These are phyloP conservation scores for Nematodospora anomalae DNA, from an alignment of 1,139 yeast genomes.

Conservation along the genomic window DNA sequence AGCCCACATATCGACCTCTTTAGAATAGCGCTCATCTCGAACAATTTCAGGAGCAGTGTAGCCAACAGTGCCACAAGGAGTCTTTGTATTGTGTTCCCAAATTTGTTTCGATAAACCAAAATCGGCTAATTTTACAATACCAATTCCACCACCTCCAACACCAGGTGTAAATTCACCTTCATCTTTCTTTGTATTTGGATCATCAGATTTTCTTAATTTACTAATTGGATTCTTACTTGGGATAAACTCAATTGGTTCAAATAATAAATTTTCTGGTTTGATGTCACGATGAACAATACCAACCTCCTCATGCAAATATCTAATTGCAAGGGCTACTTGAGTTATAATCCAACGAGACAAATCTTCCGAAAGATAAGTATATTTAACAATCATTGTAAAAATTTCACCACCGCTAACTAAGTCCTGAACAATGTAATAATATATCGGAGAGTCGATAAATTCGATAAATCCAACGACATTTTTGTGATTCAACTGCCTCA, in stretches of 20 bases:
- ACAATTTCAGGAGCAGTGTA: slow-evolving; percentile 66
- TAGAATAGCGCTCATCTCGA: slow-evolving; percentile 56
- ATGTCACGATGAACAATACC: slow-evolving; percentile 60
- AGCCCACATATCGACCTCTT: slow-evolving; percentile 66
- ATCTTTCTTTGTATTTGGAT: slow-evolving; percentile 48
- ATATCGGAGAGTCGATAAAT: slow-evolving; percentile 48
- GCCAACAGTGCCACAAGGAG: slow-evolving; percentile 67
- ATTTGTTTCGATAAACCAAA: slow-evolving; percentile 59
- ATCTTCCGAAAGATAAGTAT: slow-evolving; percentile 56
- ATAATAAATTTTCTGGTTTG: slow-evolving; percentile 55
- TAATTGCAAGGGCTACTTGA: slow-evolving; percentile 51
- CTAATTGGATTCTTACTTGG: slow-evolving; percentile 40
- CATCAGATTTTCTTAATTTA: slow-evolving; percentile 46
- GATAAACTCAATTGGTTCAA: slow-evolving; percentile 60
- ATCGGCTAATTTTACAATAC: slow-evolving; percentile 54
- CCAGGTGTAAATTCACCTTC: slow-evolving; percentile 52
- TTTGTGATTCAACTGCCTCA: slow-evolving; percentile 54
- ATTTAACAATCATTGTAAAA: slow-evolving; percentile 55
- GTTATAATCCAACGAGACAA: slow-evolving; percentile 51
- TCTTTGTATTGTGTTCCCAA: slow-evolving; percentile 58
- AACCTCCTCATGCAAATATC: slow-evolving; percentile 55
- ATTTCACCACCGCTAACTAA: slow-evolving; percentile 57
- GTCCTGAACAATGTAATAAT: slow-evolving; percentile 56
- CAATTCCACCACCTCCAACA: slow-evolving; percentile 54
- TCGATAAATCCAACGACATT: slow-evolving; percentile 50